Evolutionary conservation across 306 rosid genomes (phyloP), one percentile per base, ranked within the genome.

Genomic region (Carpinus viminea): DNA sequence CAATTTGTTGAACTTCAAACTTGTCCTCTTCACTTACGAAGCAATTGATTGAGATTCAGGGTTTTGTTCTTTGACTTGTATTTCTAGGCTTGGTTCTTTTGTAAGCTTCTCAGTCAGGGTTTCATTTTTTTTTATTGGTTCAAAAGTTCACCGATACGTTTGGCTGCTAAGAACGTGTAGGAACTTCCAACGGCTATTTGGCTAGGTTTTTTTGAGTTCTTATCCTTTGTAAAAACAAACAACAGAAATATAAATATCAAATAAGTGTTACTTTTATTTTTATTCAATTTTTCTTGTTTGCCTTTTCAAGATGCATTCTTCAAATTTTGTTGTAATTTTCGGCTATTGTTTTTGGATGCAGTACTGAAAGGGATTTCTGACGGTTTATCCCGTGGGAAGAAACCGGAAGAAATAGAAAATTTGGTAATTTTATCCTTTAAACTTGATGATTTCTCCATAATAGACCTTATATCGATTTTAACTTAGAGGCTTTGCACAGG

Each of bases 351-450:
- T 72, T 77, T 75, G 65, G 74, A 72, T 84, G 86, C 90, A 95
- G 98, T 95, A 85, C 96, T 95, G 28, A 93, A 89, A 81, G 98
- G 97, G 73, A 91, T 93, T 64, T 91, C 96, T 59, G 98, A 95
- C 90, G 96, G 90, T 59, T 80, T 95, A 76, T 95, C 97, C 45
- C 86, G 97, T 64, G 96, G 99, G 79, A 93, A 89, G 89, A 95
- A 88, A 82, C 86, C 88, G 0, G 97, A 95, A 7, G 99, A 93
- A 72, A 91, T 91, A 97, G 87, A 87, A 36, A 75, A 75, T 66
- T 73, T 90, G 97, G 96, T 94, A 90, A 79, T 31, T 72, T 73
- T 20, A 4, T 41, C 3, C 12, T 12, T 70, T 74, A 31, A 28
- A 51, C 16, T 80, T n/a, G 20, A 48, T 64, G 20, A 16, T 78